Evolutionary conservation across 148 eudicot genomes (phyloP).

Genomic region (Rhododendron williamsianum): DNA sequence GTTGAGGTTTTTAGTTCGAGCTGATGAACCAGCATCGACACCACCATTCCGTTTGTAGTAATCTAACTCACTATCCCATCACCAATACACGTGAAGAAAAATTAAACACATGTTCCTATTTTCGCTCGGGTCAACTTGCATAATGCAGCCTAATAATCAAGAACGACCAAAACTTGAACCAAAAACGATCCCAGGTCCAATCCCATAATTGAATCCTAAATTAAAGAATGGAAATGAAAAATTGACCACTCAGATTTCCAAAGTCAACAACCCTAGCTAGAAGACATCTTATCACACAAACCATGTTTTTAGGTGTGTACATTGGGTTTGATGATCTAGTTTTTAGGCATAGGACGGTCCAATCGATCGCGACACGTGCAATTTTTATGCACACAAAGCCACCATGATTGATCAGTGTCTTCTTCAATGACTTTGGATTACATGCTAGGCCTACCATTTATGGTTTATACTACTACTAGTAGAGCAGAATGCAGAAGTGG

Average conservation of each 20-base stretch:
- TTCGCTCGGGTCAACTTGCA: background rate
- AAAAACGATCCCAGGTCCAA: background rate
- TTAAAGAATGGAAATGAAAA: background rate
- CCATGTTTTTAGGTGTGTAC: background rate
- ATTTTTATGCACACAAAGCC: background rate
- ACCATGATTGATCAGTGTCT: constrained; percentile 1
- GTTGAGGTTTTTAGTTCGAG: too few species aligned
- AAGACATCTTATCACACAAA: background rate
- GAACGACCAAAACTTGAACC: background rate
- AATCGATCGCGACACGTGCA: background rate
- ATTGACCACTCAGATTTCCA: background rate
- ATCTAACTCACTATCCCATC: too few species aligned
- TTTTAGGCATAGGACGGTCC: background rate
- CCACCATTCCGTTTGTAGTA: too few species aligned
- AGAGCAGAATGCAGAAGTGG: background rate
- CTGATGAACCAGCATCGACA: too few species aligned
- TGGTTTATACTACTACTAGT: background rate
- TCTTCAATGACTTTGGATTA: constrained; percentile 2
- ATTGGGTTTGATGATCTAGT: background rate
- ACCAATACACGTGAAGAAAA: too few species aligned
- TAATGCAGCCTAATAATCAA: background rate
- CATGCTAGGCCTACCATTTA: background rate
- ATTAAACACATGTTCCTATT: background rate
- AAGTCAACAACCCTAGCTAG: background rate
- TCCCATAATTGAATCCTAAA: background rate